These are phyloP conservation scores for Nidularia pulvinata DNA, from an alignment of 768 basidiomycete species.

Conservation along the genomic window DNA sequence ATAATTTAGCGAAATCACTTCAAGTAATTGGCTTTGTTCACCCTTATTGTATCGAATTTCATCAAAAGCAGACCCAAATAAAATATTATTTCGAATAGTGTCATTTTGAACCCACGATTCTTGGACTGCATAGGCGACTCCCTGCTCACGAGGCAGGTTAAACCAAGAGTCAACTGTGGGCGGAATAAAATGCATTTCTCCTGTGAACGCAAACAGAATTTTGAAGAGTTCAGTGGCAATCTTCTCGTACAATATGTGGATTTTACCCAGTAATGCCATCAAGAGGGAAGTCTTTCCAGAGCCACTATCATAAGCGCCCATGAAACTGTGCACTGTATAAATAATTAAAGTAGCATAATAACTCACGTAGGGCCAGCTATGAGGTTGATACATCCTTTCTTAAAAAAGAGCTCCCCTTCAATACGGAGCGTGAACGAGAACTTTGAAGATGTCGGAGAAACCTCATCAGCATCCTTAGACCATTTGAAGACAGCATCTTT, in stretches of 20 bases:
- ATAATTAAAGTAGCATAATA: neutral
- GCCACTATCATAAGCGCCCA: slow-evolving; percentile 14
- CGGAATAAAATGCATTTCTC: slow-evolving; percentile 69
- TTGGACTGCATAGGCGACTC: slow-evolving; percentile 82
- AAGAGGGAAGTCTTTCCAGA: slow-evolving; percentile 62
- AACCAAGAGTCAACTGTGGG: slow-evolving; percentile 57
- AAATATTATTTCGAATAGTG: slow-evolving; percentile 79
- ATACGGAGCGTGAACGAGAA: slow-evolving; percentile 52
- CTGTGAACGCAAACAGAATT: slow-evolving; percentile 13
- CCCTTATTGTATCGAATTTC: slow-evolving; percentile 73
- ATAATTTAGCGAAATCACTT: neutral
- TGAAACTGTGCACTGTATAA: neutral
- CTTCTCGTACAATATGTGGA: neutral
- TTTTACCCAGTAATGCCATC: slow-evolving; percentile 51
- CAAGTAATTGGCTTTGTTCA: slow-evolving; percentile 1
- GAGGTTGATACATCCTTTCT: slow-evolving; percentile 49
- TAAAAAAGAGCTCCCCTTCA: slow-evolving; percentile 55
- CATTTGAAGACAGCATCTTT: slow-evolving; percentile 55
- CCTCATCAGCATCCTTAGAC: slow-evolving; percentile 31
- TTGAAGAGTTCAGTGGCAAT: neutral
- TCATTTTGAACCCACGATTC: slow-evolving; percentile 88
- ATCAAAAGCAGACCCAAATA: slow-evolving; percentile 79
- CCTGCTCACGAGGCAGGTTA: slow-evolving; percentile 64
- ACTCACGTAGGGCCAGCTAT: slow-evolving; percentile 54
- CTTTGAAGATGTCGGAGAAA: slow-evolving; percentile 36